Evolutionary conservation across 2,329 filamentous ascomycete genomes (phyloP), one percentile per base, ranked within the genome.

Genomic region (Cryphonectria naterciae): DNA sequence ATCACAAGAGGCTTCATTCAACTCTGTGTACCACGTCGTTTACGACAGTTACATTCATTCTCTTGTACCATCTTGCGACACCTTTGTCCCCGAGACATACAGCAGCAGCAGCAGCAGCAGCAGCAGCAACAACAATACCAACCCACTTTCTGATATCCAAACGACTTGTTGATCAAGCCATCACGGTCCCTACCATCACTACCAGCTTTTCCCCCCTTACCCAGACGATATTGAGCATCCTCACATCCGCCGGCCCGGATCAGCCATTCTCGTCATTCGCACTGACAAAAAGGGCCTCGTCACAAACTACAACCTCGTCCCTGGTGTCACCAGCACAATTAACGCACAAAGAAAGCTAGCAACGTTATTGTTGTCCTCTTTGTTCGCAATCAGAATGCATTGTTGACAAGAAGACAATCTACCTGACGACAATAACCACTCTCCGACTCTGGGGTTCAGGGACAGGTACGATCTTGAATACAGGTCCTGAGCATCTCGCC

Each of bases 211-310:
- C 7, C 22, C 17, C 7, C 2, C 19, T n/a, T n/a, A 13, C 68
- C 64, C 52, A 58, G 46, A 56, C 70, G 62, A 43, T 52, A 65
- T 54, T 32, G 46, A 66, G 58, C 62, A 67, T 43, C 43, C 22
- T 66, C 67, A 70, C 67, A 70, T 70, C 71, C 71, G 71, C 71
- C 39, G 71, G 71, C 43, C 41, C 71, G 71, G 71, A 72, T 61
- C 54, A 68, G n/a, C 69, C n/a, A 65, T 62, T 65, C 66, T 70
- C 71, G 56, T 52, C n/a, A 22, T 49, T 19, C n/a, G 5, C 60
- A 39, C 17, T 37, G 60, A 49, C 39, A 62, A 62, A 35, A 35
- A 62, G 17, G 17, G 15, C n/a, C 56, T 39, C 52, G 22, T 56
- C 52, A 37, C 46, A 22, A 35, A 49, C 5, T n/a, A 43, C 35